Evolutionary conservation across 2,329 filamentous ascomycete genomes (phyloP), one percentile per base, ranked within the genome.

Genomic region (Colletotrichum tropicicola): DNA sequence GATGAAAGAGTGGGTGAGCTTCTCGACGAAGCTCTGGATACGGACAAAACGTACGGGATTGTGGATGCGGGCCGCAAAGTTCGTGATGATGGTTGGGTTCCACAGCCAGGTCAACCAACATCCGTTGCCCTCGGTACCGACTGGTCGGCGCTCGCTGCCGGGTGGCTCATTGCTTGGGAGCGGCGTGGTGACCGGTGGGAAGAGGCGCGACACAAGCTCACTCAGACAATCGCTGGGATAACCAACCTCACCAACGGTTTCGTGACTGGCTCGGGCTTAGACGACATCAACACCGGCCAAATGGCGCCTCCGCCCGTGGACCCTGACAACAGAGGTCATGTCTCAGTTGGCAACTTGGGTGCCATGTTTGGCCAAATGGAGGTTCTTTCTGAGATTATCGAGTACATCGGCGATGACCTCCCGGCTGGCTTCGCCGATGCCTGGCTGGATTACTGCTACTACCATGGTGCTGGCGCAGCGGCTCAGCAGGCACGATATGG

Each of bases 121-220:
- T 80, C 83, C 39, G 80, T 88, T 12, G 80, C 83, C 48, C 77
- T 89, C 5, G 87, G 87, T 3, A 87, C 86, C 0, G 87, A 89
- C 68, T 89, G 85, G 84, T 81, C 82, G 0, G 84, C 83, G 0
- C 75, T 89, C 2, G 86, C 87, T 0, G 81, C 82, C 4, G 82
- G 81, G 0, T 89, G 87, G 83, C 77, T 89, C 0, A 80, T 88
- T 2, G 87, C 87, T 61, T 89, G 84, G 83, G 87, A 89, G 70
- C 80, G 87, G 0, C 82, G 82, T 1, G 84, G 85, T 0, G 74
- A 82, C 0, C 77, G 82, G 4, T 87, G 83, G 83, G 74, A 85
- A 59, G 82, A 87, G 68, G 81, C 85, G 1, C 78, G 77, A 32
- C 69, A 73, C 2, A 88, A 87, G 70, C 78, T 89, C 2, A 78